Percentiles rank a stretch among this genome's conserved stretches.
Evolutionary conservation across 129 eudicot genomes (phyloP).

Genomic region (Lactuca sativa): DNA sequence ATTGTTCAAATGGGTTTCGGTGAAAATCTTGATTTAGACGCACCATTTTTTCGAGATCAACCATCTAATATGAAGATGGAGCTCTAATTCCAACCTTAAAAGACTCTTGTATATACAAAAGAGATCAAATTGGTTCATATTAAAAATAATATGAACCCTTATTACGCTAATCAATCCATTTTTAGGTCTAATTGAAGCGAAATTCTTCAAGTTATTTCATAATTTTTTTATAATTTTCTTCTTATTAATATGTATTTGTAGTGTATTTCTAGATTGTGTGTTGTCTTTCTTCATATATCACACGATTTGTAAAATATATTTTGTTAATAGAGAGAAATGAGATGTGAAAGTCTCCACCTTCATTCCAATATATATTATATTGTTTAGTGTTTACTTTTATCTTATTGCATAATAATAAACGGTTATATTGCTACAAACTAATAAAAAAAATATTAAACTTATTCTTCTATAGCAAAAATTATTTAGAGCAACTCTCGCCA

Average conservation of each 20-base stretch:
- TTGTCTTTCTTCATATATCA: slow-evolving; percentile 15
- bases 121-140: slow-evolving; percentile 23
- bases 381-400: neutral
- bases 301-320: slow-evolving; percentile 25
- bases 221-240: slow-evolving; percentile 24
- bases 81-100: slow-evolving; percentile 40
- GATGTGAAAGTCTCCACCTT: slow-evolving; percentile 16
- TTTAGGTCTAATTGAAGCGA: slow-evolving; percentile 43
- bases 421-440: neutral
- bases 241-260: slow-evolving; percentile 29
- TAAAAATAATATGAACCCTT: slow-evolving; percentile 1
- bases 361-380: neutral
- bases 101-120: slow-evolving; percentile 48
- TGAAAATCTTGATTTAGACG: slow-evolving; percentile 38
- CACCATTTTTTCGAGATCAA: slow-evolving; percentile 39
- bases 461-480: too few relatives aligned
- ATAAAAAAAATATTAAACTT: too few relatives aligned
- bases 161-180: slow-evolving; percentile 26
- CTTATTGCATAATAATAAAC: neutral
- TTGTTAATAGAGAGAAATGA: slow-evolving; percentile 23
- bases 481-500: neutral
- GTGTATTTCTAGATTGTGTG: slow-evolving; percentile 30
- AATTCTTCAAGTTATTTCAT: slow-evolving; percentile 28
- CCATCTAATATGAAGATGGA: slow-evolving; percentile 68
- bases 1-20: slow-evolving; percentile 81